Evolutionary conservation across 176 grass and related monocot species (phyloP).

Genomic region (Pharus latifolius): DNA sequence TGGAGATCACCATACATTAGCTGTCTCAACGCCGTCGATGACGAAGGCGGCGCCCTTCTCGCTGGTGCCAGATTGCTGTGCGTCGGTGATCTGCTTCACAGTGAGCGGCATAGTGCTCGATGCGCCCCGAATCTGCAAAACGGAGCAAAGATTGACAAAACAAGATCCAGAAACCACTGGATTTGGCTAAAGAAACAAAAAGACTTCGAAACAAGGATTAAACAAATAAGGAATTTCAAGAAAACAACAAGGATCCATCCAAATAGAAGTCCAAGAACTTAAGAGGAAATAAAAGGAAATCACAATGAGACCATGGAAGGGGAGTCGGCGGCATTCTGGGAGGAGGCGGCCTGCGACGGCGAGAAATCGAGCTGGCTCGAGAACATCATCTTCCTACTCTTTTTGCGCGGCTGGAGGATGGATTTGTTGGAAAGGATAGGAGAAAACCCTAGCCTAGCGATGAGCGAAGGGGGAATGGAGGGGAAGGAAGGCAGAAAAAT

Average conservation of each 20-base stretch:
- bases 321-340: conserved; percentile 35
- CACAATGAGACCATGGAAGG: conserved; percentile 4
- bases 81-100: conserved; percentile 71
- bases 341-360: conserved; percentile 27
- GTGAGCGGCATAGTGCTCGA: conserved; percentile 57
- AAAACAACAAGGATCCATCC: neutral
- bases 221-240: neutral
- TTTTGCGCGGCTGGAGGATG: neutral
- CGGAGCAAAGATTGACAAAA: neutral
- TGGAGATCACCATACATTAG: conserved; percentile 32
- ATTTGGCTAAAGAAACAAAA: neutral
- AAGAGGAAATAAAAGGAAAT: neutral
- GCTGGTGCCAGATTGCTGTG: conserved; percentile 41
- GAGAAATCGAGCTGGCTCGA: conserved; percentile 39
- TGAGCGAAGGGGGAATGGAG: neutral
- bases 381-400: conserved; percentile 2
- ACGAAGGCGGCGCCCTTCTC: conserved; percentile 41
- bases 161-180: neutral
- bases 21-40: conserved; percentile 49
- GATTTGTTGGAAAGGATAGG: neutral
- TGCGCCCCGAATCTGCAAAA: conserved; percentile 41
- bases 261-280: too few relatives aligned
- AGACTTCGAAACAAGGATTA: too few relatives aligned
- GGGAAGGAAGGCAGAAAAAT: neutral
- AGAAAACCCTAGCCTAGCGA: neutral